Evolutionary conservation across 108 stramenopile species (phyloP).

Genomic region (Nannochloropsis gaditana): DNA sequence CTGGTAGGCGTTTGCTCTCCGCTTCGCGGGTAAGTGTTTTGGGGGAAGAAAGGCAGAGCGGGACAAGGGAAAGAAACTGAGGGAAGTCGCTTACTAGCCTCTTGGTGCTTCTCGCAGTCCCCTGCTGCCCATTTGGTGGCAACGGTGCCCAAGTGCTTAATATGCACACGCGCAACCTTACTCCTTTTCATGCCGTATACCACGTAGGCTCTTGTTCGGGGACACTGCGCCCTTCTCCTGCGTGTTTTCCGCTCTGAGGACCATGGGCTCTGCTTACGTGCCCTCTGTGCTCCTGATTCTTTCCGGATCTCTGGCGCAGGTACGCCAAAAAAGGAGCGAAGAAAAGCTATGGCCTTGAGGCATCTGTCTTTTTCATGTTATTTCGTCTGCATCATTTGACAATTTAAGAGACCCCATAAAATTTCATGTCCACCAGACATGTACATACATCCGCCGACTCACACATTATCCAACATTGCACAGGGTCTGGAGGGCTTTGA

Average conservation of each 20-base stretch:
- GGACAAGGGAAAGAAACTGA: background rate
- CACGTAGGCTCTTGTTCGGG: background rate
- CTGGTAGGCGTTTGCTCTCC: conserved; percentile 28
- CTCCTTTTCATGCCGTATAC: background rate
- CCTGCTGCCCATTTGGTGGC: no score
- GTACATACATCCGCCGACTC: no score
- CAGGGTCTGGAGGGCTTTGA: background rate
- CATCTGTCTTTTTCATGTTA: background rate
- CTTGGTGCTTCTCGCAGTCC: no score
- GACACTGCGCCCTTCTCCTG: background rate
- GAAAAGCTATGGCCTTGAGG: background rate
- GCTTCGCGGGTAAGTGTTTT: conserved; percentile 26
- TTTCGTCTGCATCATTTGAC: background rate
- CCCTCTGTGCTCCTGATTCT: background rate
- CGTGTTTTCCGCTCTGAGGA: background rate
- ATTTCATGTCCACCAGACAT: background rate
- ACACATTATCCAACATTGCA: background rate
- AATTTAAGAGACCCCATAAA: background rate
- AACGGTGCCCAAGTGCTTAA: no score
- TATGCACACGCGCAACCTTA: no score
- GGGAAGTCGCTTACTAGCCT: no score
- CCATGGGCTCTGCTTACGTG: background rate
- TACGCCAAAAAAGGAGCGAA: background rate
- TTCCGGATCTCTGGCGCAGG: background rate
- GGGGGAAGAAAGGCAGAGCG: background rate